phyloP scores from a whole-genome alignment of 495 filamentous ascomycete species.

The Talaromyces stipitatus region DNA sequence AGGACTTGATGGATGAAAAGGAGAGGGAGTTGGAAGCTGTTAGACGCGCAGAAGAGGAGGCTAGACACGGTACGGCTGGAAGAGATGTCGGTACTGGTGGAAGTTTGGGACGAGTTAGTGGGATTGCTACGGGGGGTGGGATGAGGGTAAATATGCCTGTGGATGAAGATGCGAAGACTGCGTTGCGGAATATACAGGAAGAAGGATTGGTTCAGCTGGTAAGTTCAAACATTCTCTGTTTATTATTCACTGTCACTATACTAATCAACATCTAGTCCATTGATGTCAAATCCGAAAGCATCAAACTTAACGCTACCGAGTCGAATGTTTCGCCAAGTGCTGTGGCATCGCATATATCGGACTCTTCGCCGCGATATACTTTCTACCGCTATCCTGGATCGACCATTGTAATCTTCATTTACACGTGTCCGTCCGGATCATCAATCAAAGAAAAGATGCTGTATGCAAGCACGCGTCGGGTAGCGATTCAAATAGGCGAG shows the following conservation, averaged over 20 bases:
- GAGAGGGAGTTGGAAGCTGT: conserved; percentile 73
- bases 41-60: conserved; percentile 71
- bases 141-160: conserved; percentile 56
- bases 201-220: conserved; percentile 75
- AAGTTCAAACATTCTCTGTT: conserved; percentile 21
- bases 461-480: conserved; percentile 75
- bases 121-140: conserved; percentile 30
- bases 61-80: conserved; percentile 59
- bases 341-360: conserved; percentile 57
- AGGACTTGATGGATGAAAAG: conserved; percentile 80
- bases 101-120: conserved; percentile 62
- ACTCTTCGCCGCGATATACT: conserved; percentile 78
- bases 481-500: conserved; percentile 58
- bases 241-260: conserved; percentile 1
- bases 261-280: conserved; percentile 28
- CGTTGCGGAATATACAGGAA: conserved; percentile 50
- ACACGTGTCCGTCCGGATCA: conserved; percentile 74
- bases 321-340: conserved; percentile 43
- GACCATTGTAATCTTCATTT: conserved; percentile 78
- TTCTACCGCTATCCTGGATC: conserved; percentile 71
- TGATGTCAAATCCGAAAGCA: conserved; percentile 68
- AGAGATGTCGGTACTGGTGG: conserved; percentile 48
- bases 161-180: conserved; percentile 59
- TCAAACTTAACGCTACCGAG: conserved; percentile 58
- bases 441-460: conserved; percentile 94